phyloP scores from a whole-genome alignment of 345 rosid species.

The Noccaea caerulescens region DNA sequence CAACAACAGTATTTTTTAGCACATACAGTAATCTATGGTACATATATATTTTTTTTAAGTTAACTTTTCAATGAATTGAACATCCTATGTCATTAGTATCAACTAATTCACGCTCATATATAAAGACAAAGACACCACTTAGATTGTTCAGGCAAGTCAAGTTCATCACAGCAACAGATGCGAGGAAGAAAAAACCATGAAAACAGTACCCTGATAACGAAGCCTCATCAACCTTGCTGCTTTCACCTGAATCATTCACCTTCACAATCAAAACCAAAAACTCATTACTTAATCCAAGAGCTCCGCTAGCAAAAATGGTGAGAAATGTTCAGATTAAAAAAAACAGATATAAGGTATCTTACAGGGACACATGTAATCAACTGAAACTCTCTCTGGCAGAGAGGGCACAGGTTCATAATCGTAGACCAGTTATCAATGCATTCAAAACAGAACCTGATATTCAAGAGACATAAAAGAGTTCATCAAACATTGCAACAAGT shows the following conservation, averaged over 20 bases:
- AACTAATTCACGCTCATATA: slow-evolving; percentile 11
- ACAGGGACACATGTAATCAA: slow-evolving; percentile 96
- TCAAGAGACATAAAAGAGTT: slow-evolving; percentile 27
- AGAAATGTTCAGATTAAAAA: neutral
- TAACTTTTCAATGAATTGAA: slow-evolving; percentile 4
- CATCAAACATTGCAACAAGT: neutral
- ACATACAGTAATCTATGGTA: slow-evolving; percentile 12
- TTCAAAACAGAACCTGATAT: slow-evolving; percentile 91
- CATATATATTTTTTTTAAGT: neutral
- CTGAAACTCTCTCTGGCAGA: slow-evolving; percentile 97
- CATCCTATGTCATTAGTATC: slow-evolving; percentile 14
- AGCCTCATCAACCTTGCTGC: slow-evolving; percentile 73
- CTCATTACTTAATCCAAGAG: slow-evolving; percentile 36
- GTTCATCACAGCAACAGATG: neutral
- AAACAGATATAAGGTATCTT: slow-evolving; percentile 45
- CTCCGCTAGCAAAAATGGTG: neutral
- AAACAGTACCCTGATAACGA: slow-evolving; percentile 64
- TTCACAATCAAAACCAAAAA: slow-evolving; percentile 49
- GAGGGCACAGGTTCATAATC: slow-evolving; percentile 95
- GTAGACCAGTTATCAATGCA: slow-evolving; percentile 99
- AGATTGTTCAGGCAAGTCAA: slow-evolving; percentile 23
- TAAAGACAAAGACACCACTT: slow-evolving; percentile 9
- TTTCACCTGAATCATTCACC: slow-evolving; percentile 89
- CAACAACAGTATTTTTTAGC: slow-evolving; percentile 18
- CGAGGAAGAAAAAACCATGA: neutral